phyloP scores from a whole-genome alignment of 2,329 filamentous ascomycete species.

The Cladosporium sp. region DNA sequence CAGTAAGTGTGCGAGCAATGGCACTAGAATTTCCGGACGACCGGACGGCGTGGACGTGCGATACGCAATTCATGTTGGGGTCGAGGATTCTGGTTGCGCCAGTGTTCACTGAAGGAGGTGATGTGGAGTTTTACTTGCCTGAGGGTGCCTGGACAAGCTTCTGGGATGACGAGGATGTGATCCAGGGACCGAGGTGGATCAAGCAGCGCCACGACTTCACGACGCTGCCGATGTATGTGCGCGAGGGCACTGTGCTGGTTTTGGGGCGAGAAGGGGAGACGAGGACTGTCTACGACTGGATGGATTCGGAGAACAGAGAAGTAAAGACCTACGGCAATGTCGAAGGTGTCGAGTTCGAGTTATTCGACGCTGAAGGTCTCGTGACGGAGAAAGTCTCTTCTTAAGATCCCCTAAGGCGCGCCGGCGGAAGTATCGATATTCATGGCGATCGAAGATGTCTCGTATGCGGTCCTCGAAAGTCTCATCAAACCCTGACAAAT shows the following conservation, averaged over 20 bases:
- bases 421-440: too few relatives aligned
- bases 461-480: too few relatives aligned
- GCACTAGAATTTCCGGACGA: constrained; percentile 67
- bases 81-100: constrained; percentile 57
- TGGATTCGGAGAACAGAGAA: constrained; percentile 27
- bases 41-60: constrained; percentile 59
- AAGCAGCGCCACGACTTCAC: constrained; percentile 37
- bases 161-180: constrained; percentile 36
- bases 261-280: constrained; percentile 34
- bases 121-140: constrained; percentile 61
- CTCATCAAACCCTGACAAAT: too few relatives aligned
- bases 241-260: constrained; percentile 35
- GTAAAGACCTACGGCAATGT: constrained; percentile 34
- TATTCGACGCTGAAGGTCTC: constrained; percentile 32
- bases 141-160: constrained; percentile 47
- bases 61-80: constrained; percentile 70
- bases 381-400: constrained; percentile 1
- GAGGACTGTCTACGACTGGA: constrained; percentile 35
- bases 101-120: constrained; percentile 56
- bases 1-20: constrained; percentile 56
- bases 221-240: constrained; percentile 36
- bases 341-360: constrained; percentile 28
- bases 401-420: too few relatives aligned
- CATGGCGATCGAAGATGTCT: too few relatives aligned
- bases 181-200: constrained; percentile 39